A percentile compares a stretch with the other conserved stretches of the same genome.
Evolutionary conservation across 805 yeast genomes (phyloP).

Genomic region (Candida pseudoglaebosa): DNA sequence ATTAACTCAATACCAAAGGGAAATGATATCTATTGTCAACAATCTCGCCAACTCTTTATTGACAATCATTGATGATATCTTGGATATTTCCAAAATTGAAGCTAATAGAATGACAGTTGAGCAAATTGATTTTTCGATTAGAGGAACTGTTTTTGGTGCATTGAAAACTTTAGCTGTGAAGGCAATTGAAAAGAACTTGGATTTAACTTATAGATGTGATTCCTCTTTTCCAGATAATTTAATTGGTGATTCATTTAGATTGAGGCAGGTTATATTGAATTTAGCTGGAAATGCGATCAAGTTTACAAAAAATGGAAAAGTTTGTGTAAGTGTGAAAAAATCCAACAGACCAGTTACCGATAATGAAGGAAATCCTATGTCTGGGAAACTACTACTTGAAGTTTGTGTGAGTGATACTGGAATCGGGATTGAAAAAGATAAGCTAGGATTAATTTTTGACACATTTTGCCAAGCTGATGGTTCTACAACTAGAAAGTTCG

Average conservation of each 20-base stretch:
- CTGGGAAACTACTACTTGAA: conserved; percentile 54
- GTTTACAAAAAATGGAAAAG: conserved; percentile 80
- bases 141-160: conserved; percentile 89
- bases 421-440: conserved; percentile 83
- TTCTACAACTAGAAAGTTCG: conserved; percentile 86
- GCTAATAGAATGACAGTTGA: conserved; percentile 93
- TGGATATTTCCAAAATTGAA: conserved; percentile 90
- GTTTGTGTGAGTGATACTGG: conserved; percentile 90
- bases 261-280: conserved; percentile 82
- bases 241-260: conserved; percentile 84
- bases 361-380: conserved; percentile 14
- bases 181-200: conserved; percentile 81
- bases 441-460: conserved; percentile 79
- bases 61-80: conserved; percentile 84
- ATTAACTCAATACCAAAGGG: conserved; percentile 85
- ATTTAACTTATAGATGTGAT: conserved; percentile 76
- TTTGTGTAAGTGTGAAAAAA: conserved; percentile 67
- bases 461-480: conserved; percentile 94
- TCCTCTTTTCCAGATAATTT: conserved; percentile 83
- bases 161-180: conserved; percentile 85
- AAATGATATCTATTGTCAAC: conserved; percentile 86
- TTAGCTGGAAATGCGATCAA: conserved; percentile 88
- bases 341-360: conserved; percentile 31
- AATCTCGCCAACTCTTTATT: conserved; percentile 80
- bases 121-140: conserved; percentile 77